phyloP scores from a whole-genome alignment of 805 yeast species.

The Yamadazyma phyllophila region DNA sequence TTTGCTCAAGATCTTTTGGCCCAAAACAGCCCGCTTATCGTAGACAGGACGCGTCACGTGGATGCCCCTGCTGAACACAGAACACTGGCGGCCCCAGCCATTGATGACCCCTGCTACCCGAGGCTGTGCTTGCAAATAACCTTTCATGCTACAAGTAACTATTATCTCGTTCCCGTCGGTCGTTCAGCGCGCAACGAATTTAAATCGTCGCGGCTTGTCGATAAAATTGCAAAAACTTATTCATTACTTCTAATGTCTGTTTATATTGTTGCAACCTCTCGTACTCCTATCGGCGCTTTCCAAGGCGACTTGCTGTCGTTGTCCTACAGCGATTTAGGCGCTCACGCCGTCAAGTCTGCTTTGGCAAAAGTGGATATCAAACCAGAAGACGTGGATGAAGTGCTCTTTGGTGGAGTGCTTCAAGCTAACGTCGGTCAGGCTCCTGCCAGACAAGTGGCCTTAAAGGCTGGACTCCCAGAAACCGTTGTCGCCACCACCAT shows the following conservation, averaged over 20 bases:
- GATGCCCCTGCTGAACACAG: neutral
- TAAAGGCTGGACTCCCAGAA: conserved; percentile 82
- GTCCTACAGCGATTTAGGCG: conserved; percentile 81
- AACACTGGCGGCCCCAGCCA: neutral
- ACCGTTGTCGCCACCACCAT: conserved; percentile 83
- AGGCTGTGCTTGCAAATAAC: neutral
- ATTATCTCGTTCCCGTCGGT: conserved; percentile 6
- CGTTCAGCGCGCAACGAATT: conserved; percentile 1
- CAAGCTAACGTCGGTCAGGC: conserved; percentile 95
- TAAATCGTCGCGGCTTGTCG: neutral
- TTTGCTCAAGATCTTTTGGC: conserved; percentile 21
- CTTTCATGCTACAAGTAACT: no score
- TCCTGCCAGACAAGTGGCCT: conserved; percentile 96
- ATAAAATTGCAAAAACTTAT: neutral
- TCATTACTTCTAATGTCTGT: conserved; percentile 37
- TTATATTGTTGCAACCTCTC: conserved; percentile 85
- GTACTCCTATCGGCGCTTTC: conserved; percentile 96
- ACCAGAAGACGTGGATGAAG: conserved; percentile 79
- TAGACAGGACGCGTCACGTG: neutral
- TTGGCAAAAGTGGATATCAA: conserved; percentile 73
- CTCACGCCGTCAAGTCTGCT: conserved; percentile 89
- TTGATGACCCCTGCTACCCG: neutral
- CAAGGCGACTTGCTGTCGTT: conserved; percentile 79
- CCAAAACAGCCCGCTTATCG: conserved; percentile 14
- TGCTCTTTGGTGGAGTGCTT: conserved; percentile 88